Conservation (phyloP, 495 filamentous ascomycete species). For the Podospora fimiseda region DNA sequence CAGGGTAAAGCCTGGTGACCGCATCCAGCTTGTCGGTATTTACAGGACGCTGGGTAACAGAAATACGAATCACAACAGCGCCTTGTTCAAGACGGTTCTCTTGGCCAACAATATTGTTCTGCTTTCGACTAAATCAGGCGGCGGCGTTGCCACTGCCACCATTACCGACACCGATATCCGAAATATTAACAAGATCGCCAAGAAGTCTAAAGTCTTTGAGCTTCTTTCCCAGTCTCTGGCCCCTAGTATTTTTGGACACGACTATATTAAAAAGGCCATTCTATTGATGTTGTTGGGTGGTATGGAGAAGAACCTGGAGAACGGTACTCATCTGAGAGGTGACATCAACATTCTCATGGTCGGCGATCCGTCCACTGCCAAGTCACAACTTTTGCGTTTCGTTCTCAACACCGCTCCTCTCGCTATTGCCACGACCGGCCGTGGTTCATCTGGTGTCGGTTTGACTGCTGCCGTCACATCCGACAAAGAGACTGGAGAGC, state of each 20-base stretch:
- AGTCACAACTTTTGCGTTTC: slow-evolving; percentile 95
- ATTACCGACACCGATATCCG: slow-evolving; percentile 98
- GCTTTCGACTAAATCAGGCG: slow-evolving; percentile 91
- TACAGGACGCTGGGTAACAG: slow-evolving; percentile 91
- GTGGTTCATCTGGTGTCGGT: slow-evolving; percentile 97
- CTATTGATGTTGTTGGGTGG: slow-evolving; percentile 95
- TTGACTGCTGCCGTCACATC: slow-evolving; percentile 92
- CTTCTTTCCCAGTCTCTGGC: slow-evolving; percentile 91
- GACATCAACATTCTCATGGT: slow-evolving; percentile 99
- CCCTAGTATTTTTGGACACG: slow-evolving; percentile 96
- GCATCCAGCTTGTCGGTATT: slow-evolving; percentile 91
- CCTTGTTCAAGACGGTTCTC: slow-evolving; percentile 87
- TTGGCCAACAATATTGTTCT: slow-evolving; percentile 93
- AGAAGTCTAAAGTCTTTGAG: slow-evolving; percentile 92
- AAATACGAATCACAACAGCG: slow-evolving; percentile 77
- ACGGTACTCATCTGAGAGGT: slow-evolving; percentile 93
- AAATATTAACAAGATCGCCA: slow-evolving; percentile 96
- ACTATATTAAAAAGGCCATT: slow-evolving; percentile 98
- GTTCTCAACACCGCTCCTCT: slow-evolving; percentile 96
- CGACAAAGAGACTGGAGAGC: slow-evolving; percentile 96
- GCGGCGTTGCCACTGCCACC: slow-evolving; percentile 82
- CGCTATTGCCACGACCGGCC: slow-evolving; percentile 94
- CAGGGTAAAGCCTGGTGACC: slow-evolving; percentile 87
- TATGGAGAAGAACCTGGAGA: slow-evolving; percentile 98
- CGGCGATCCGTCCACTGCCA: slow-evolving; percentile 96